A percentile compares a stretch with the other conserved stretches of the same genome.
Evolutionary conservation across 2,329 filamentous ascomycete genomes (phyloP).

Genomic region (Pestalotiopsis sp.): DNA sequence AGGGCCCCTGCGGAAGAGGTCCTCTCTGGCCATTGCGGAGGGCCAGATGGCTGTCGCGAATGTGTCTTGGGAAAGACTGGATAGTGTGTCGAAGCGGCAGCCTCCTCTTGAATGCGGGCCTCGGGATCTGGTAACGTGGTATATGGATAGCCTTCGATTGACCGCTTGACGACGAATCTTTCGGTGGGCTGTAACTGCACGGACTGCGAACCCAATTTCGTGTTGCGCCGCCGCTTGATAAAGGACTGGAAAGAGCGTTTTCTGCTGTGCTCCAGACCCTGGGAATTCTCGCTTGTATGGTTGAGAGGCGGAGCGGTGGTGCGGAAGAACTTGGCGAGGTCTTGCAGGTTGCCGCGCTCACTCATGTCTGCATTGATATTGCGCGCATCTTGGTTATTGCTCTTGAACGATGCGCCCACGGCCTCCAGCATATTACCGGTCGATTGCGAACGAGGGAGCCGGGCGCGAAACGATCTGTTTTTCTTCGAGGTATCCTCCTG

Average conservation of each 20-base stretch:
- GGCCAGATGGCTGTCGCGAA: not conserved
- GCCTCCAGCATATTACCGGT: conserved; percentile 28
- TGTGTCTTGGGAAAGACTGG: conserved; percentile 19
- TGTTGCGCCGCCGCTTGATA: conserved; percentile 1
- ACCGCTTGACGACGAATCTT: conserved; percentile 20
- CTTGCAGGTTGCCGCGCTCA: conserved; percentile 19
- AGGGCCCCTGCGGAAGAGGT: conserved; percentile 21
- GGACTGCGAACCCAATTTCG: conserved; percentile 2
- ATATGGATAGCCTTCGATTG: conserved; percentile 20
- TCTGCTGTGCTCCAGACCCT: not conserved
- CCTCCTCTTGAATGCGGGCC: conserved; percentile 10
- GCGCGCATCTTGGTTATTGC: conserved; percentile 14
- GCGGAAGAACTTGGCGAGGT: conserved; percentile 24
- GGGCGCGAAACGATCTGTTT: conserved; percentile 15
- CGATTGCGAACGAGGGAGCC: conserved; percentile 29
- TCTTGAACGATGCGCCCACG: conserved; percentile 7
- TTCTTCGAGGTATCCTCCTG: conserved; percentile 7
- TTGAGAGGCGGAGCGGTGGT: conserved; percentile 25
- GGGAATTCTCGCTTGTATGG: conserved; percentile 19
- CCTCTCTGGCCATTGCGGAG: conserved; percentile 21
- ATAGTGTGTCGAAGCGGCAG: conserved; percentile 25
- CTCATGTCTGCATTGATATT: conserved; percentile 19
- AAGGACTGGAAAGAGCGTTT: conserved; percentile 25
- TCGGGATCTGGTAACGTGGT: conserved; percentile 21
- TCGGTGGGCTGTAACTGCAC: conserved; percentile 19